Conservation (phyloP, 495 filamentous ascomycete genomes). For the Penicillium pancosmium region DNA sequence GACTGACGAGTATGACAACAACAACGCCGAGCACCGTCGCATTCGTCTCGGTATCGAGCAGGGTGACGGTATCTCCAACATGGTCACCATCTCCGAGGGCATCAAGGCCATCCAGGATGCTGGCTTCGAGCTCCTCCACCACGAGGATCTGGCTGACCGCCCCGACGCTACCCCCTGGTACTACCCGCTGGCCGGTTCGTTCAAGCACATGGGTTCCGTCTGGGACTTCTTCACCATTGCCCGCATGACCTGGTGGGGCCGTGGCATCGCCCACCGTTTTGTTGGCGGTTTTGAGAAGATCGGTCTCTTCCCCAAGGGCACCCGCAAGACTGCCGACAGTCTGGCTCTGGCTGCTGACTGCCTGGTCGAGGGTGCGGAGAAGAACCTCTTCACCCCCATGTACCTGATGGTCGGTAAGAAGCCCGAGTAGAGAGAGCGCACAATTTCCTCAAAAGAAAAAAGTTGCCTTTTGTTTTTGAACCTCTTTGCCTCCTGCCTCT, state of each 20-base stretch:
- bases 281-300: conserved; percentile 77
- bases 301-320: conserved; percentile 76
- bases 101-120: conserved; percentile 83
- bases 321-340: conserved; percentile 94
- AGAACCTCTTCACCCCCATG: conserved; percentile 98
- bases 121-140: conserved; percentile 81
- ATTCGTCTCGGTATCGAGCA: conserved; percentile 96
- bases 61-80: conserved; percentile 97
- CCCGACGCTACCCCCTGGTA: conserved; percentile 86
- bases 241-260: conserved; percentile 87
- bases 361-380: conserved; percentile 85
- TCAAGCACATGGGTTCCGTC: conserved; percentile 78
- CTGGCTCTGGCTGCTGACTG: conserved; percentile 82
- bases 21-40: conserved; percentile 82
- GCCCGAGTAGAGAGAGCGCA: conserved; percentile 52
- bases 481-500: background rate
- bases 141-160: conserved; percentile 90
- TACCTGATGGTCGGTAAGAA: conserved; percentile 98
- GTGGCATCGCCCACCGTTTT: conserved; percentile 74
- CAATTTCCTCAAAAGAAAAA: conserved; percentile 1
- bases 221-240: conserved; percentile 84
- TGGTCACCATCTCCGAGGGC: conserved; percentile 88
- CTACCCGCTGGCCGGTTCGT: conserved; percentile 83
- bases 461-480: background rate
- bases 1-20: conserved; percentile 93